Conservation (phyloP, 257 asterid species). For the Solanum pennellii region DNA sequence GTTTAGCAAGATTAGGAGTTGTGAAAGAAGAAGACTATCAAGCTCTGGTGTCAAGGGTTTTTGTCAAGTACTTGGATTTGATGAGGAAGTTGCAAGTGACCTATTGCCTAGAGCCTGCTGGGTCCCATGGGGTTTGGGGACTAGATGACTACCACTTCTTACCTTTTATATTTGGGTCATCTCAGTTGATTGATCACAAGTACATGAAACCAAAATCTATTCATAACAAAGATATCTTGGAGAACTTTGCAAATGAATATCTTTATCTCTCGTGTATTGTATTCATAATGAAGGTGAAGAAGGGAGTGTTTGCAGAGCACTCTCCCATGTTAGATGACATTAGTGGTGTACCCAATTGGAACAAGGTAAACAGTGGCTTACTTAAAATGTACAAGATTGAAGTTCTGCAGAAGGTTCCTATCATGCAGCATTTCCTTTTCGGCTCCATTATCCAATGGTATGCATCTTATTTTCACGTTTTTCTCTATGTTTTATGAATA, state of each 20-base stretch:
- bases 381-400: conserved; percentile 91
- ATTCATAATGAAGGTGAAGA: conserved; percentile 82
- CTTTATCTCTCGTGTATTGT: conserved; percentile 67
- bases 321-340: conserved; percentile 96
- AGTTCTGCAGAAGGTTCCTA: conserved; percentile 90
- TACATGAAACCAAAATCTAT: conserved; percentile 96
- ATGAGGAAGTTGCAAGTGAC: conserved; percentile 83
- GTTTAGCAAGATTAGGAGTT: conserved; percentile 64
- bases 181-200: conserved; percentile 89
- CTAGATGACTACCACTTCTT: conserved; percentile 92
- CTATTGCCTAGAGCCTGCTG: conserved; percentile 84
- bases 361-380: conserved; percentile 81
- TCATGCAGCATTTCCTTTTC: conserved; percentile 93
- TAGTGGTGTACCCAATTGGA: conserved; percentile 88
- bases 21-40: conserved; percentile 75
- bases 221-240: conserved; percentile 83
- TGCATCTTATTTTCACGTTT: conserved; percentile 2
- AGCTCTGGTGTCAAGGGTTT: conserved; percentile 69
- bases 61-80: conserved; percentile 69
- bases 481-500: background rate
- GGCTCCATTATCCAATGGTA: conserved; percentile 90
- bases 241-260: conserved; percentile 66
- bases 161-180: conserved; percentile 84
- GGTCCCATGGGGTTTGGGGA: conserved; percentile 98
- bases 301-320: conserved; percentile 89